Base-by-base conservation (phyloP, 2,329 filamentous ascomycete genomes). In the Dothidotthia symphoricarpi region DNA sequence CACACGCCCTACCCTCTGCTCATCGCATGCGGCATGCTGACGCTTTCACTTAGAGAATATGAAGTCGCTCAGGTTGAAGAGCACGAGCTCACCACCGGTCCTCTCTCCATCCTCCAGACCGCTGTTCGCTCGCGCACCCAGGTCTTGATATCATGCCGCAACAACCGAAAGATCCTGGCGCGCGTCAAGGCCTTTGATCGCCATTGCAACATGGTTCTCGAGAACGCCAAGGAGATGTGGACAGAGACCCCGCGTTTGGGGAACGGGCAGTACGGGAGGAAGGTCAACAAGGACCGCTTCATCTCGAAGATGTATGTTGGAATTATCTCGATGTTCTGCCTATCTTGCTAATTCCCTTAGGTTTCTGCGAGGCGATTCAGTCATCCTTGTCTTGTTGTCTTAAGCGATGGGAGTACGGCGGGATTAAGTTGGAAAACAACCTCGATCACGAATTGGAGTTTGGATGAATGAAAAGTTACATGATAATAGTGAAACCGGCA, bases 201-300 rank as follows among this genome's bases (percentile, higher is more conserved):
- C 45, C 93, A 98, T 72, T 97, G 90, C 80, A 98, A 98, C 74
- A 97, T 98, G 93, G 87, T 95, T 3, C 76, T 96, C 31, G 89
- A 95, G 75, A 95, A 95, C 56, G 89, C 94, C 28, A 94, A 94
- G 77, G 93, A 98, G 74, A 97, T 98, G 91, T 98, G 93, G 93
- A 96, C 90, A 8, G 93, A 98, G 74, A 93, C 86, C 39, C 89
- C 91, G 32, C 76, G 82, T 45, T 77, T 87, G 61, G 82, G 86
- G 15, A 85, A 83, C 51, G 91, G 91, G 52, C 93, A 91, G 75
- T 90, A 89, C 73, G 90, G 90, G 39, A 77, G 85, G 59, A 83
- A 86, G 29, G 88, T 97, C 47, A 98, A 98, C 75, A 96, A 97
- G 81, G 93, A 98, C 70, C 78, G 93, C 28, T 96, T 96, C 70